phyloP scores from a whole-genome alignment of 1,139 yeast genomes.

The Saccharomyces hybrid region DNA sequence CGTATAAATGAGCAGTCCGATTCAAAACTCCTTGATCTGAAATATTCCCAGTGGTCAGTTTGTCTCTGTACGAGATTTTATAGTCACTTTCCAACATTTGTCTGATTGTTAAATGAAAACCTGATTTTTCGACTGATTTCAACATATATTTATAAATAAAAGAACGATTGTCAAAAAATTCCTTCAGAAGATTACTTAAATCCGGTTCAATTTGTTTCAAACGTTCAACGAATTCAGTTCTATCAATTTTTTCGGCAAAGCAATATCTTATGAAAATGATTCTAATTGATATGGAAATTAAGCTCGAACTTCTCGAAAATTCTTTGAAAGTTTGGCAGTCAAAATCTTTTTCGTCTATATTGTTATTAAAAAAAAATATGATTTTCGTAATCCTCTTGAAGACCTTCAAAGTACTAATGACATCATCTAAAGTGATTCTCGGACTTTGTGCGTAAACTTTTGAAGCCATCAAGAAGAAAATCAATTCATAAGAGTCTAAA shows the following conservation, averaged over 20 bases:
- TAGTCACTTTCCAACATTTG: conserved; percentile 16
- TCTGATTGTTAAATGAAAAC: conserved; percentile 23
- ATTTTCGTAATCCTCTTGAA: not conserved
- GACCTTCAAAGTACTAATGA: not conserved
- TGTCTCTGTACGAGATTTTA: not conserved
- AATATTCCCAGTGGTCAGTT: not conserved
- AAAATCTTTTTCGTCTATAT: conserved; percentile 6
- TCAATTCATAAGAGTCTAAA: not conserved
- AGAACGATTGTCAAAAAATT: conserved; percentile 21
- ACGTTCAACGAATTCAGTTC: conserved; percentile 11
- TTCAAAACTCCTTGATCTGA: not conserved
- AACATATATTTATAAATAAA: conserved; percentile 18
- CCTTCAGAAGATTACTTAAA: conserved; percentile 10
- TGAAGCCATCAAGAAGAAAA: not conserved
- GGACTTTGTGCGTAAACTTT: not conserved
- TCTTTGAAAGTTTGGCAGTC: conserved; percentile 14
- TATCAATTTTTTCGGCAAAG: conserved; percentile 9
- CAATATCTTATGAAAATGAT: conserved; percentile 13
- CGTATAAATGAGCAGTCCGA: not conserved
- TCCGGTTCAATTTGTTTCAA: conserved; percentile 14
- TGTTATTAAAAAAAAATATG: conserved; percentile 6
- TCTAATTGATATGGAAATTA: conserved; percentile 16
- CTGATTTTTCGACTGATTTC: conserved; percentile 22
- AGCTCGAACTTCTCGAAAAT: conserved; percentile 14
- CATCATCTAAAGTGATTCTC: not conserved